Conservation (phyloP, 176 grass and related monocot genomes). For the Juncus inflexus region DNA sequence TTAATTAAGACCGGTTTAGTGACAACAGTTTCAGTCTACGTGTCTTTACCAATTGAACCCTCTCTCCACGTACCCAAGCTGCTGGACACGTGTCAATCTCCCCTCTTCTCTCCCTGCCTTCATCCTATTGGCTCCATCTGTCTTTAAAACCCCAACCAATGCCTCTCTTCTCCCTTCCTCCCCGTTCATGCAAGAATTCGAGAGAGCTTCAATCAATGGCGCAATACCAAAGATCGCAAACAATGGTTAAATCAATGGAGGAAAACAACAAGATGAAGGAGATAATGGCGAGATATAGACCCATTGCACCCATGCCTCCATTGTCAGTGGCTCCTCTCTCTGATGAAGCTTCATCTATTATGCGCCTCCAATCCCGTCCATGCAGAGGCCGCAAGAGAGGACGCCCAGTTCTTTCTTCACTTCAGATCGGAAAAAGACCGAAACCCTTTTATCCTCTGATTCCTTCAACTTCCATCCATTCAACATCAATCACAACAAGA, state of each 20-base stretch:
- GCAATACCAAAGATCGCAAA: background rate
- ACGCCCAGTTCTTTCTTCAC: conserved; percentile 25
- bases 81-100: conserved; percentile 48
- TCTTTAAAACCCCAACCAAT: conserved; percentile 42
- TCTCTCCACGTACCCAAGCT: conserved; percentile 79
- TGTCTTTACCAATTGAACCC: conserved; percentile 52
- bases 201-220: conserved; percentile 31
- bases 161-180: conserved; percentile 11
- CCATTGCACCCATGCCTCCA: conserved; percentile 87
- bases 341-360: conserved; percentile 21
- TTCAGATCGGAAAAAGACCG: conserved; percentile 26
- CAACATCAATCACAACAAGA: conserved; percentile 20
- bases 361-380: conserved; percentile 55
- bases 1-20: background rate
- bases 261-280: conserved; percentile 84
- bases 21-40: conserved; percentile 39
- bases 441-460: conserved; percentile 30
- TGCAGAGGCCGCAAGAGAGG: conserved; percentile 68
- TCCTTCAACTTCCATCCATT: conserved; percentile 35
- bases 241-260: conserved; percentile 61
- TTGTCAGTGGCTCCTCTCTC: conserved; percentile 2
- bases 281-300: conserved; percentile 85
- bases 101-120: conserved; percentile 50
- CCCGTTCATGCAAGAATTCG: background rate
- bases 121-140: conserved; percentile 54